phyloP scores from a whole-genome alignment of 495 filamentous ascomycete genomes.

The Aspergillus asperescens region DNA sequence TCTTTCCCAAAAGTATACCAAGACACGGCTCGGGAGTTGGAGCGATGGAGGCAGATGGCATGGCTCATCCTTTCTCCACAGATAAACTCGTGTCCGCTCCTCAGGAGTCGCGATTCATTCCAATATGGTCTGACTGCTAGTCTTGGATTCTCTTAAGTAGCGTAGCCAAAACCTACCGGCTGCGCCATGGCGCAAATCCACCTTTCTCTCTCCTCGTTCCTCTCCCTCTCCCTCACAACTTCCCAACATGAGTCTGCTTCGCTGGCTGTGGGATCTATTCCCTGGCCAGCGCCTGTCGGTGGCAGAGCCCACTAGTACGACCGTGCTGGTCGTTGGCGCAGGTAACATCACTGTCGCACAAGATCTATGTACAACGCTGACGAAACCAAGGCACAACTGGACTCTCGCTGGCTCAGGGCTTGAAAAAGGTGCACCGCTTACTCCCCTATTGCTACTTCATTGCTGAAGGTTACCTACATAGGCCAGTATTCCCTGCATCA shows the following conservation, averaged over 20 bases:
- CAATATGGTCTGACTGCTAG: too few relatives aligned
- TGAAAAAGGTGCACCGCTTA: slow-evolving; percentile 33
- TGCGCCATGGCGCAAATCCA: too few relatives aligned
- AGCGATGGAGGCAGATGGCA: too few relatives aligned
- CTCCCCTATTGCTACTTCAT: neutral
- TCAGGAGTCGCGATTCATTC: too few relatives aligned
- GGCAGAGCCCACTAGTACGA: slow-evolving; percentile 1
- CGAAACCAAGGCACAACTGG: slow-evolving; percentile 28
- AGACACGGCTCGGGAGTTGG: too few relatives aligned
- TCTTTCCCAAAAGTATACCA: too few relatives aligned
- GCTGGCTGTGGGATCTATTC: neutral
- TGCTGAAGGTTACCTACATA: slow-evolving; percentile 15
- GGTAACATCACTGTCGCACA: slow-evolving; percentile 5
- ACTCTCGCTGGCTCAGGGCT: slow-evolving; percentile 41
- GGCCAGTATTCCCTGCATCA: slow-evolving; percentile 43
- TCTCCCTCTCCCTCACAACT: neutral
- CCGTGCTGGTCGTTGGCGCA: slow-evolving; percentile 21
- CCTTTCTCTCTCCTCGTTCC: neutral
- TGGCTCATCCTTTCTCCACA: too few relatives aligned
- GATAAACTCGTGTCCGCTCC: too few relatives aligned
- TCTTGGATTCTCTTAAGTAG: too few relatives aligned
- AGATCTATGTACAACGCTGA: neutral
- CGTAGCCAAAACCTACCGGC: too few relatives aligned
- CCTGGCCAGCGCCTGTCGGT: neutral
- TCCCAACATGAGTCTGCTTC: neutral